Evolutionary conservation across 495 filamentous ascomycete genomes (phyloP).

Genomic region (Penicillium riverlandense): DNA sequence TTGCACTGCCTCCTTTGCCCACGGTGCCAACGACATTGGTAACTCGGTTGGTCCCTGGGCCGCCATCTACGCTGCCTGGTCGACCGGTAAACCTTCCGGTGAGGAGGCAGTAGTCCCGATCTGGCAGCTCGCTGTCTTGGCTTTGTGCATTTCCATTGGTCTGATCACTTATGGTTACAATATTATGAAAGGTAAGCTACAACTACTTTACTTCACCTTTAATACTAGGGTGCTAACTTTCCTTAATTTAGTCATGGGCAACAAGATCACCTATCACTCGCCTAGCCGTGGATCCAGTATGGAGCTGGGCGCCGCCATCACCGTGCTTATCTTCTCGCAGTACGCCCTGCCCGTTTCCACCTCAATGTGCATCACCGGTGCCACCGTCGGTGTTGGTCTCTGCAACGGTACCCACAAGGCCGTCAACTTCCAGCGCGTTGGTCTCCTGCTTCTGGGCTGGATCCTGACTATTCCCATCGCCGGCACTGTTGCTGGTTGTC

Average conservation of each 20-base stretch:
- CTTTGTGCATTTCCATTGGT: constrained; percentile 47
- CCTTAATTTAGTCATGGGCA: constrained; percentile 46
- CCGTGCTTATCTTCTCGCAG: constrained; percentile 56
- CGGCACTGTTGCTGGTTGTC: constrained; percentile 49
- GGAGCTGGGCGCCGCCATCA: constrained; percentile 61
- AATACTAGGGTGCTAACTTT: constrained; percentile 12
- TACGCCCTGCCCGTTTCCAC: constrained; percentile 54
- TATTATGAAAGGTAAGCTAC: constrained; percentile 54
- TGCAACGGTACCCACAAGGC: constrained; percentile 51
- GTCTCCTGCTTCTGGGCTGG: constrained; percentile 48
- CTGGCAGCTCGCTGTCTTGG: constrained; percentile 54
- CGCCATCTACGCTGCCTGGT: constrained; percentile 62
- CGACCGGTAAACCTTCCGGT: constrained; percentile 36
- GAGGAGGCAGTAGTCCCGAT: constrained; percentile 47
- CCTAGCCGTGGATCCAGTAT: constrained; percentile 55
- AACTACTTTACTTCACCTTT: neutral
- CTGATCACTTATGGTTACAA: constrained; percentile 61
- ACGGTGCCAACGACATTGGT: constrained; percentile 74
- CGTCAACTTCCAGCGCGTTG: constrained; percentile 58
- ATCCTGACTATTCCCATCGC: constrained; percentile 57
- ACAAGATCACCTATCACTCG: constrained; percentile 61
- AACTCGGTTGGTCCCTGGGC: constrained; percentile 72
- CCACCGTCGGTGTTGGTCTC: constrained; percentile 50
- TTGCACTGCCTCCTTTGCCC: constrained; percentile 67
- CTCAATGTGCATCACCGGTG: constrained; percentile 53